Evolutionary conservation across 352 stramenopile genomes (phyloP).

Genomic region (Globisporangium cystogenes): DNA sequence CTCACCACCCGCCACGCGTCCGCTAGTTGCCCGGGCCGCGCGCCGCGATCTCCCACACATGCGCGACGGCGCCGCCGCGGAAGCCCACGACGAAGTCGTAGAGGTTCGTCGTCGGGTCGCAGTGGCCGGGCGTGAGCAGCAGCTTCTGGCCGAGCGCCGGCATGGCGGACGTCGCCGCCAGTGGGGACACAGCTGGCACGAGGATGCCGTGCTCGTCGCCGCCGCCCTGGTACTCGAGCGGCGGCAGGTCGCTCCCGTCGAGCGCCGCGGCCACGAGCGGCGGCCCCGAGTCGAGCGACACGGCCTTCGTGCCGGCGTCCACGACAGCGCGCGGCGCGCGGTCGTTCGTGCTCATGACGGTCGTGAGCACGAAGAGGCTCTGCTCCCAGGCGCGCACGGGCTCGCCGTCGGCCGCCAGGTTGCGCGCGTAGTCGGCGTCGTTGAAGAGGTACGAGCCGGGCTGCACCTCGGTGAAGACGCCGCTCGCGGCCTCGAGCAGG

Average conservation of each 20-base stretch:
- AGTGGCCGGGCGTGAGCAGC: conserved; percentile 59
- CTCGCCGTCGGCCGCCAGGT: conserved; percentile 32
- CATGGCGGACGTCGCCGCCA: conserved; percentile 6
- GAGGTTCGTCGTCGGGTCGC: conserved; percentile 71
- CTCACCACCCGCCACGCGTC: too few relatives aligned
- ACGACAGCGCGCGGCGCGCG: conserved; percentile 44
- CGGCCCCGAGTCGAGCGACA: conserved; percentile 57
- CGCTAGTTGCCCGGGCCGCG: conserved; percentile 61
- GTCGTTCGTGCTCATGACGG: conserved; percentile 55
- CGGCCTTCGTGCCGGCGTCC: conserved; percentile 69
- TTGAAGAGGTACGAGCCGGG: conserved; percentile 77
- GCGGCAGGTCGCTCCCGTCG: conserved; percentile 24
- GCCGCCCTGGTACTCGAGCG: conserved; percentile 48
- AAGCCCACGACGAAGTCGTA: conserved; percentile 71
- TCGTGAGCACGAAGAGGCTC: conserved; percentile 64
- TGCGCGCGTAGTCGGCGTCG: conserved; percentile 65
- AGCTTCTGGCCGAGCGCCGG: conserved; percentile 47
- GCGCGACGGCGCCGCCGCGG: conserved; percentile 40
- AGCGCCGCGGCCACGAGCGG: conserved; percentile 46
- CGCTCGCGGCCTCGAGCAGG: conserved; percentile 44
- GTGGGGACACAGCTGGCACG: conserved; percentile 16
- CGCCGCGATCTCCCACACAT: conserved; percentile 49
- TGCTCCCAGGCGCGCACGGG: conserved; percentile 46
- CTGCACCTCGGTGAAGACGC: conserved; percentile 73
- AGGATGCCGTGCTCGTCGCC: conserved; percentile 71